Evolutionary conservation across 257 asterid species (phyloP), one percentile per base, ranked within the genome.

Genomic region (Striga asiatica): DNA sequence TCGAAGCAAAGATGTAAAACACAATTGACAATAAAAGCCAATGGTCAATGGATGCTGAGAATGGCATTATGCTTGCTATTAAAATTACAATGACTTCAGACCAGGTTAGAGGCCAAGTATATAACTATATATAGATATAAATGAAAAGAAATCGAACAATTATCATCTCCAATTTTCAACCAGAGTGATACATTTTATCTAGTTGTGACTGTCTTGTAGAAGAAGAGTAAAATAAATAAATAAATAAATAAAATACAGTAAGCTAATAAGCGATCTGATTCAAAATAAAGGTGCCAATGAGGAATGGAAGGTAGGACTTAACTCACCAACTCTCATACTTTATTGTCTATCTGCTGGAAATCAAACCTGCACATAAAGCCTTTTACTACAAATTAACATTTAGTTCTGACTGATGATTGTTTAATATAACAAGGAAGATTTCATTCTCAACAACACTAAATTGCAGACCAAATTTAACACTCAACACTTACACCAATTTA

Each of bases 291-390:
- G 58, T 54, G 65, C 25, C 42, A 12, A 56, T n/a, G n/a, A n/a
- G n/a, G n/a, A n/a, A n/a, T 29, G 23, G 66, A 67, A 43, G 71
- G 78, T 71, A 71, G 72, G 72, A 71, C 74, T 23, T 58, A 50
- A 23, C 39, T 45, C 67, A 72, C 79, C 85, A 75, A 78, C 72
- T 67, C 65, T 58, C 49, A 69, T 56, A 54, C 53, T 49, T 35
- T 22, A 38, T n/a, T 54, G 47, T 60, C 13, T 23, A 67, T 46
- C 13, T 16, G 43, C 51, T 34, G 24, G 5, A 73, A 73, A 64
- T 71, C 75, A 75, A 69, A 75, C 81, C 85, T 72, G 57, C 64
- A 49, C 27, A 12, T 14, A 49, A 13, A 23, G 62, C 54, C 74
- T 56, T 60, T 43, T 55, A 43, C 7, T 50, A 39, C 56, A 78